phyloP scores from a whole-genome alignment of 805 yeast genomes.

The Ogataea corticis region DNA sequence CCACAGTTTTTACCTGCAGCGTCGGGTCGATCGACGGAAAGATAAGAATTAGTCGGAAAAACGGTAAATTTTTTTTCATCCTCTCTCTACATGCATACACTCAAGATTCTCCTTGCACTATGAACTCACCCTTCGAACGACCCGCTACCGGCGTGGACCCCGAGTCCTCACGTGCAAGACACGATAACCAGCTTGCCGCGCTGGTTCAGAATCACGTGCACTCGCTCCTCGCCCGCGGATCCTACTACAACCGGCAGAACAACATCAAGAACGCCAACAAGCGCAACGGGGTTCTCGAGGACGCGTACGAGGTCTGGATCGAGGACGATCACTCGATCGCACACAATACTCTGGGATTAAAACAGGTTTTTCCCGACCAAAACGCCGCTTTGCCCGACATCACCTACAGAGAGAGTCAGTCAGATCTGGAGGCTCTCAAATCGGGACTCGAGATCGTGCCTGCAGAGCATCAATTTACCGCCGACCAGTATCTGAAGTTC shows the following conservation, averaged over 20 bases:
- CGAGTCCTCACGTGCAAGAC: slow-evolving; percentile 1
- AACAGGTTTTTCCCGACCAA: background rate
- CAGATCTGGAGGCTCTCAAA: slow-evolving; percentile 8
- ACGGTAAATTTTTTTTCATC: background rate
- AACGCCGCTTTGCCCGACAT: background rate
- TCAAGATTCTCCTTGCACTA: too few relatives aligned
- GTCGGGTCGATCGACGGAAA: background rate
- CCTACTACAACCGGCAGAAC: slow-evolving; percentile 13
- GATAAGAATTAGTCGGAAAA: too few relatives aligned
- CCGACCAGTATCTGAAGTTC: slow-evolving; percentile 16
- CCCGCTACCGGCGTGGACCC: slow-evolving; percentile 6
- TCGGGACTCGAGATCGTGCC: slow-evolving; percentile 18
- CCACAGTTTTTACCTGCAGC: background rate
- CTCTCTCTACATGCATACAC: too few relatives aligned
- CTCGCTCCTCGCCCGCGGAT: slow-evolving; percentile 1
- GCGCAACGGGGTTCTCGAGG: slow-evolving; percentile 19
- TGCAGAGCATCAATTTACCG: slow-evolving; percentile 7
- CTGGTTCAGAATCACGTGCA: slow-evolving; percentile 8
- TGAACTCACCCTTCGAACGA: slow-evolving; percentile 5
- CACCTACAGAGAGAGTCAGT: slow-evolving; percentile 4
- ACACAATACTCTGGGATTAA: background rate
- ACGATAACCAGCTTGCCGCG: slow-evolving; percentile 7
- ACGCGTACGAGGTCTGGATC: slow-evolving; percentile 26
- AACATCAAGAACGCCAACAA: slow-evolving; percentile 14
- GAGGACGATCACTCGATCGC: background rate